A percentile compares a stretch with the other conserved stretches of the same genome.
These are phyloP conservation scores for Pseudoneurospora amorphoporcata DNA, from an alignment of 495 filamentous ascomycete genomes.

Conservation along the genomic window DNA sequence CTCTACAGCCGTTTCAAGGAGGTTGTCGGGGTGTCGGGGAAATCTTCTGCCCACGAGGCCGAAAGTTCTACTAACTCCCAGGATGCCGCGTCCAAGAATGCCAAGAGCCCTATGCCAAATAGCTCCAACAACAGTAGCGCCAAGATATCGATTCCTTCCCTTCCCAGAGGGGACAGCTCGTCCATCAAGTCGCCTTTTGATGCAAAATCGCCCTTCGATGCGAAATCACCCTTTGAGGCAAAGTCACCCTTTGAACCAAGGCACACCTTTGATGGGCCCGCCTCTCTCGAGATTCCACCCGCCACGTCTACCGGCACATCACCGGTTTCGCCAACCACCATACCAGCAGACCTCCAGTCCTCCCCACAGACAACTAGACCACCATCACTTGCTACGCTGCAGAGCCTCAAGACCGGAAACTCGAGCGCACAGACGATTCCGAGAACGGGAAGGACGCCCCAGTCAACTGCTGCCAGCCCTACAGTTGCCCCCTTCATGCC, in stretches of 20 bases:
- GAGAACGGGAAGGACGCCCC: conserved; percentile 33
- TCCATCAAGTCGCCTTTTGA: conserved; percentile 24
- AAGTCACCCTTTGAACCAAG: not conserved
- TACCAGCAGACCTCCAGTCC: conserved; percentile 27
- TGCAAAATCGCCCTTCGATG: not conserved
- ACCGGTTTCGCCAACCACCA: conserved; percentile 2
- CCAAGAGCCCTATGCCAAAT: conserved; percentile 19
- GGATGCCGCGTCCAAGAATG: conserved; percentile 24
- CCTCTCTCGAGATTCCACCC: not conserved
- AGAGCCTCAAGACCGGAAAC: conserved; percentile 43
- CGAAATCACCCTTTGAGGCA: not conserved
- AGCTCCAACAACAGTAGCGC: conserved; percentile 25
- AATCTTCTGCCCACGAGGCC: conserved; percentile 39
- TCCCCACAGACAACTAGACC: conserved; percentile 42
- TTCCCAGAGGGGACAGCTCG: conserved; percentile 24
- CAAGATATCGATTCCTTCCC: conserved; percentile 25
- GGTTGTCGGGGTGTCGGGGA: conserved; percentile 57
- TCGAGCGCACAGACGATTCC: conserved; percentile 38
- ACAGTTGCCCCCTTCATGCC: conserved; percentile 46
- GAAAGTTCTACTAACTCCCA: conserved; percentile 21
- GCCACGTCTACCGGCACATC: not conserved
- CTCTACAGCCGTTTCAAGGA: conserved; percentile 74
- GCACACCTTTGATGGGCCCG: not conserved
- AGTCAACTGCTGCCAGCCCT: conserved; percentile 11
- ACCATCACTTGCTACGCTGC: conserved; percentile 43